Base-by-base conservation (phyloP, 495 filamentous ascomycete genomes). In the Sporormia fimetaria region DNA sequence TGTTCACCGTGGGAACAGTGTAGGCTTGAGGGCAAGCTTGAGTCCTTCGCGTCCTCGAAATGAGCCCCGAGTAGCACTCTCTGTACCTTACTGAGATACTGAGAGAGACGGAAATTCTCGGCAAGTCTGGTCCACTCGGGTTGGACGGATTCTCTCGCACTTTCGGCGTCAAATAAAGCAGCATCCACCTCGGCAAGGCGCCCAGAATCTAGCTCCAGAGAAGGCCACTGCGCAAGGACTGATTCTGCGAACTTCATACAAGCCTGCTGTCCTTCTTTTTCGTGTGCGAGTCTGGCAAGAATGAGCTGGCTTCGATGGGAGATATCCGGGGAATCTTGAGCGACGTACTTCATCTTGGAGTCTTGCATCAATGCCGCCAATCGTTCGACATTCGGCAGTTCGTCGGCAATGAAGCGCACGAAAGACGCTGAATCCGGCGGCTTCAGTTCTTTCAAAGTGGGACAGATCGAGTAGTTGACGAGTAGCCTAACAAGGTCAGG, bases 71-170 rank as follows among this genome's bases (percentile, higher is more conserved):
- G 9, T 4, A 42, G 30, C 25, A 44, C 21, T 8, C 7, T 2
- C 39, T 73, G 67, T 0, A 67, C 64, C 30, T 49, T 14, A 7
- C 51, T 16, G 12, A 76, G 24, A 43, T 73, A 67, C 4, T 49
- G 12, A 1, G 57, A 60, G 1, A 77, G 47, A 33, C 67, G 57
- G 7, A 57, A 31, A 37, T 76, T 76, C 10, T 58, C 52, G 21
- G 55, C 62, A 21, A 67, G 43, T 0, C 68, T 62, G 21, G 48
- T 25, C 73, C 73, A 77, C 40, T 75, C 70, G 2, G 62, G 57
- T 6, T 40, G 23, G 14, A 75, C 49, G 1, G 39, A 45, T 3
- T 65, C 47, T n/a, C 71, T 15, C 0, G 68, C 66, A 3, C 42
- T 14, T 2, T 35, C 36, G 23, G 52, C 18, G 39, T 72, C 44